phyloP scores from a whole-genome alignment of 331 rosid species.

The Pyracantha coccinea region DNA sequence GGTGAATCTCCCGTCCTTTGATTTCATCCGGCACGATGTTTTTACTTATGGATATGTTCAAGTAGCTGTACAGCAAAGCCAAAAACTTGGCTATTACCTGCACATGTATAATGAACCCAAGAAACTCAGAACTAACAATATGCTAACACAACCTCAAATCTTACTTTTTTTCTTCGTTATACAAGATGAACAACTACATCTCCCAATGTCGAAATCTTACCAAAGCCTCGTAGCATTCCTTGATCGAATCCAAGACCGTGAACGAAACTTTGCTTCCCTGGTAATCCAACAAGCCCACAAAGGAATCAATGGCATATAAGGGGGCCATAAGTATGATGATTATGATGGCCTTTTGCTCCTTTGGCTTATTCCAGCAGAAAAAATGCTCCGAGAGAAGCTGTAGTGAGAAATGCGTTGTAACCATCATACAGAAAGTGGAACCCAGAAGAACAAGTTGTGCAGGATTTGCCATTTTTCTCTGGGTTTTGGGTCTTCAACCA shows the following conservation, averaged over 20 bases:
- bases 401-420: conserved; percentile 10
- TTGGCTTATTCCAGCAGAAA: conserved; percentile 19
- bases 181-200: background rate
- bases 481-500: background rate
- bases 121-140: background rate
- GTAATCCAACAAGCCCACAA: conserved; percentile 21
- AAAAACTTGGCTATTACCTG: conserved; percentile 29
- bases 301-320: conserved; percentile 21
- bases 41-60: conserved; percentile 27
- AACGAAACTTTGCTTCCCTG: conserved; percentile 25
- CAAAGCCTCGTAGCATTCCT: conserved; percentile 32
- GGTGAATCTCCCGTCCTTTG: conserved; percentile 31
- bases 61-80: conserved; percentile 27
- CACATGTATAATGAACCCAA: background rate
- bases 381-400: conserved; percentile 22
- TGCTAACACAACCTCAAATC: background rate
- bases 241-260: conserved; percentile 27
- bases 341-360: conserved; percentile 22
- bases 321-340: conserved; percentile 31
- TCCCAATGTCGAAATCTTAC: conserved; percentile 6
- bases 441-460: conserved; percentile 9
- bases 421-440: conserved; percentile 21
- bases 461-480: conserved; percentile 5
- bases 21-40: conserved; percentile 24
- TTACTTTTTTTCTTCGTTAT: background rate